Conservation (phyloP, 2,329 filamentous ascomycete genomes). For the Nigrospora oryzae region DNA sequence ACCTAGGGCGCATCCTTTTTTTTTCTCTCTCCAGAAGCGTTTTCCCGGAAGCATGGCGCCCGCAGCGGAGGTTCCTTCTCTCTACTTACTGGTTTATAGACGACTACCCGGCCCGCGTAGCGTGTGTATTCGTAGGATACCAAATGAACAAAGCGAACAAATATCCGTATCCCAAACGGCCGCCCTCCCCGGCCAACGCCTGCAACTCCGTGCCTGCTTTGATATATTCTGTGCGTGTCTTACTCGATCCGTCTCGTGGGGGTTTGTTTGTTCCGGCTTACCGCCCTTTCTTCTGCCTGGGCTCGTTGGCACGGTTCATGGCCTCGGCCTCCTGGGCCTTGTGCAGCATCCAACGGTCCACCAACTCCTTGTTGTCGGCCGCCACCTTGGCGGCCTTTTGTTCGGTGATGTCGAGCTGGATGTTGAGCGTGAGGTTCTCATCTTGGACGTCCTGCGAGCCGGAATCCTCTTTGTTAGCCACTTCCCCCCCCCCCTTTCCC, state of each 20-base stretch:
- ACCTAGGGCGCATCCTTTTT: too few relatives aligned
- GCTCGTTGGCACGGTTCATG: conserved; percentile 66
- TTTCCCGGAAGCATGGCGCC: too few relatives aligned
- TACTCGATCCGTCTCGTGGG: background rate
- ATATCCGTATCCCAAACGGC: background rate
- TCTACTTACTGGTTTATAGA: conserved; percentile 2
- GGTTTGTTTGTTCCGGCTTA: conserved; percentile 3
- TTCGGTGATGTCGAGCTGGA: conserved; percentile 83
- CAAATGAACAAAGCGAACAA: background rate
- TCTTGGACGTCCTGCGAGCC: conserved; percentile 68
- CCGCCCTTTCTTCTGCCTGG: conserved; percentile 17
- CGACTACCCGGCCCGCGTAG: background rate
- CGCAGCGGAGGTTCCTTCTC: too few relatives aligned
- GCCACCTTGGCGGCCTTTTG: conserved; percentile 64
- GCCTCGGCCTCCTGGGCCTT: conserved; percentile 80
- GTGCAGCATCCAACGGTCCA: conserved; percentile 84
- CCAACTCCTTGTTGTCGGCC: conserved; percentile 79
- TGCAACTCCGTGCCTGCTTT: too few relatives aligned
- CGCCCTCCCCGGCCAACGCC: background rate
- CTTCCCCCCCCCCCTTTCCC: background rate
- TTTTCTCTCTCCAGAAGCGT: too few relatives aligned
- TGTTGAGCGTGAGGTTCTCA: conserved; percentile 78
- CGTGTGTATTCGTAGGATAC: conserved; percentile 2
- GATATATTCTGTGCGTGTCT: too few relatives aligned
- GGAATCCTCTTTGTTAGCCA: background rate